These are phyloP conservation scores for Globisporangium recalcitrans DNA, from an alignment of 352 stramenopile genomes.

Conservation along the genomic window DNA sequence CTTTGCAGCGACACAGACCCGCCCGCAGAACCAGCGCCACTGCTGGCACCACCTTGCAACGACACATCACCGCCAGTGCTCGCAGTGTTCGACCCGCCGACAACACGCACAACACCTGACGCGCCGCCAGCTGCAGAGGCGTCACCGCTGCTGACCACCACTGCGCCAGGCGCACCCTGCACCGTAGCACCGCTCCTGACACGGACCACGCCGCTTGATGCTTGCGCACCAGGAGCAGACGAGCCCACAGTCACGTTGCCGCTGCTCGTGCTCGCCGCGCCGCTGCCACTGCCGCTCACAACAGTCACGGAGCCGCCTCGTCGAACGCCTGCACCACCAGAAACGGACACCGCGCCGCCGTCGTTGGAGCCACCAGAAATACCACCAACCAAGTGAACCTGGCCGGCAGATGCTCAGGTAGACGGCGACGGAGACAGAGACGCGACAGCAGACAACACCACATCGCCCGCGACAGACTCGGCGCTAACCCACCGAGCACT, in stretches of 20 bases:
- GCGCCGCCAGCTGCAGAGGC: background rate
- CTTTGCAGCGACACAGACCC: background rate
- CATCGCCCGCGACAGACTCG: conserved; percentile 1
- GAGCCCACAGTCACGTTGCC: background rate
- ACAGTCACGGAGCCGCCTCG: background rate
- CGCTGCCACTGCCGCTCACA: background rate
- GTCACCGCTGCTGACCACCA: background rate
- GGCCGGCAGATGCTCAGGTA: background rate
- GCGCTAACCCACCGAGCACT: conserved; percentile 9
- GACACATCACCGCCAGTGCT: background rate
- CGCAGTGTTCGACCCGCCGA: background rate
- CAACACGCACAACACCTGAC: background rate
- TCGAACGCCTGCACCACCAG: background rate
- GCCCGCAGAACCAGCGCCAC: background rate
- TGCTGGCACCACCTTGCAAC: background rate
- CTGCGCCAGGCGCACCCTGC: background rate
- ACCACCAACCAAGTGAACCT: background rate
- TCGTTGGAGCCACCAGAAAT: background rate
- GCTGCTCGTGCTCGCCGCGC: conserved; percentile 6
- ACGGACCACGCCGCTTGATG: background rate
- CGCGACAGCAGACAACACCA: background rate
- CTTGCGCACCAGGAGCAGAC: background rate
- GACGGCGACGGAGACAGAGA: conserved; percentile 5
- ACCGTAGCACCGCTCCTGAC: background rate
- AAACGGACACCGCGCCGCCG: background rate